Conservation (phyloP, 257 asterid genomes). For the Solanum okadae region DNA sequence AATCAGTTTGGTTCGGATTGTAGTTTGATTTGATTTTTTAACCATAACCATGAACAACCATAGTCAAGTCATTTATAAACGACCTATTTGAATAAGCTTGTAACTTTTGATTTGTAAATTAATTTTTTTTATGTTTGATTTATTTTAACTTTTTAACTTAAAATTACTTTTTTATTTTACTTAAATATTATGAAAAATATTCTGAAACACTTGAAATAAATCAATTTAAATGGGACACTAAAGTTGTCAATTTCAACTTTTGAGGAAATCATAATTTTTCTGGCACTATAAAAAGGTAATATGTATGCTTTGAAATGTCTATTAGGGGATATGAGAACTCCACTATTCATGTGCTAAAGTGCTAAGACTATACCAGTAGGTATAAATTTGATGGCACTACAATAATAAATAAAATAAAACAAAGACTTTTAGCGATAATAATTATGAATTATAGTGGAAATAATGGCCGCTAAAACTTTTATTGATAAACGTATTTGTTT, state of each 20-base stretch:
- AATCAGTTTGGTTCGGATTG: too few species aligned
- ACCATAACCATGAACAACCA: too few species aligned
- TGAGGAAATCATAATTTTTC: neutral
- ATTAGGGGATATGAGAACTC: neutral
- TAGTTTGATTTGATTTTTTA: too few species aligned
- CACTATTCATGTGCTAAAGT: neutral
- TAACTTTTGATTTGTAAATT: too few species aligned
- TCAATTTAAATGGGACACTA: neutral
- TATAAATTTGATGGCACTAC: neutral
- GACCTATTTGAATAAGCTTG: neutral
- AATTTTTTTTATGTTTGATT: too few species aligned
- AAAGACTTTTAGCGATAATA: neutral
- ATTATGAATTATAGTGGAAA: too few species aligned
- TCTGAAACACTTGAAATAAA: too few species aligned
- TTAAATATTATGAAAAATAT: too few species aligned
- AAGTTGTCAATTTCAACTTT: neutral
- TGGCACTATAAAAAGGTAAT: neutral
- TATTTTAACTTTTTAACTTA: too few species aligned
- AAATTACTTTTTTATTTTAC: accelerated
- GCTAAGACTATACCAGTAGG: neutral
- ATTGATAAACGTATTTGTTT: too few species aligned
- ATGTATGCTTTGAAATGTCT: neutral
- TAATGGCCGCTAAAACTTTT: neutral
- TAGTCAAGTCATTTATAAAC: neutral
- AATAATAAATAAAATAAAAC: too few species aligned